Evolutionary conservation across 305 asterid species (phyloP), one percentile per base, ranked within the genome.

Genomic region (Petunia hybrid): DNA sequence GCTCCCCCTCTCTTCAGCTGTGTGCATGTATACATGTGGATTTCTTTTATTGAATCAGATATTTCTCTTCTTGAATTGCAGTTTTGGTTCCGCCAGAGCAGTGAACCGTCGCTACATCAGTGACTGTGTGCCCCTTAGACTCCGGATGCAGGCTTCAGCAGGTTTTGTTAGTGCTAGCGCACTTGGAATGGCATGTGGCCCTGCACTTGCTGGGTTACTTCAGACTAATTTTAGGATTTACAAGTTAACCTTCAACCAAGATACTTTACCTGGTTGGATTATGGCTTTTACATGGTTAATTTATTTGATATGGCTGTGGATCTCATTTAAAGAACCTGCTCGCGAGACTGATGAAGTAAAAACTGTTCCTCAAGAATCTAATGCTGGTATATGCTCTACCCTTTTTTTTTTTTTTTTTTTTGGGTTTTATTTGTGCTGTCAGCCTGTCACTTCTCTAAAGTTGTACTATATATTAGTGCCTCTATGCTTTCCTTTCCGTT

Each of bases 111-210:
- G 99, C 45, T 96, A 96, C 86, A 96, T 96, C 82, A 96, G 98
- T 59, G 99, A 94, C 80, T 92, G 99, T 77, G 99, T 96, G 83
- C 99, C 99, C 16, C 95, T 90, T 61, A 96, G 87, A 85, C 87
- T 89, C 81, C 95, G 99, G 55, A 89, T 96, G 98, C 94, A 94
- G 81, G 99, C 99, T 77, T 97, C 99, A 31, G 99, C 99, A 8
- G 99, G 92, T 82, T 97, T 97, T 74, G 99, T 97, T 82, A 97
- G 99, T 88, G 99, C 99, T 40, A 94, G 99, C 86, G 99, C 99
- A 38, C 93, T 94, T 82, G 99, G 99, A 87, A 97, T 94, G 99
- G 99, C 99, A 39, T 92, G 98, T 89, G 99, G 99, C 14, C 99
- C 99, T 42, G 99, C 98, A 83, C 88, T 97, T 63, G 99, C 98